A percentile compares a stretch with the other conserved stretches of the same genome.
Conservation (phyloP, 352 stramenopile species). For the Thraustotheca clavata region DNA sequence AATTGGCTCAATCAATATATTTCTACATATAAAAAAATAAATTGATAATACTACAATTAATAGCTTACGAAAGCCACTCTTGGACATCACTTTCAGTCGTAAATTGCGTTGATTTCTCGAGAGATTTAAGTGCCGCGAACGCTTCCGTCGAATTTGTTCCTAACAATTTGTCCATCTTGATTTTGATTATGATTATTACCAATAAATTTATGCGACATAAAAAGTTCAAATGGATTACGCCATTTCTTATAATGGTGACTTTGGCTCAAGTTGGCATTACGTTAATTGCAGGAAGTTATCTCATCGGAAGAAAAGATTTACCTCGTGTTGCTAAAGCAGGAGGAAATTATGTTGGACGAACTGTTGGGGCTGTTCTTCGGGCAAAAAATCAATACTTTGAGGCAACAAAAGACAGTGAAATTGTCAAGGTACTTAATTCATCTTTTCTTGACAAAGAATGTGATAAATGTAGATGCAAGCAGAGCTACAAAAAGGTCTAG, state of each 20-base stretch:
- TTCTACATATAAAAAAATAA: too few species aligned
- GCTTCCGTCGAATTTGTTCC: neutral
- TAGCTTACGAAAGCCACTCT: too few species aligned
- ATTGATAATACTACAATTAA: too few species aligned
- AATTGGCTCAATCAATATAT: too few species aligned
- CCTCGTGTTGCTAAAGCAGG: conserved; percentile 54
- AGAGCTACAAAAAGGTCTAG: conserved; percentile 66
- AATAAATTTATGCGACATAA: neutral
- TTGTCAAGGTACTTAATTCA: conserved; percentile 45
- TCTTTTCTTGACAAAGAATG: neutral
- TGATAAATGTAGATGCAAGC: conserved; percentile 38
- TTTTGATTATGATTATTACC: neutral
- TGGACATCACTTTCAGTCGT: neutral
- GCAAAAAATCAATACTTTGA: conserved; percentile 82
- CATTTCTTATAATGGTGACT: conserved; percentile 40
- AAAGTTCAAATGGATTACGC: neutral
- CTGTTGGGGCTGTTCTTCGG: conserved; percentile 55
- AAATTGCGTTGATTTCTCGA: neutral
- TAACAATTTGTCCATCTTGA: neutral
- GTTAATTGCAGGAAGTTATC: conserved; percentile 51
- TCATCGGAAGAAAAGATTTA: conserved; percentile 61
- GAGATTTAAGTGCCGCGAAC: neutral
- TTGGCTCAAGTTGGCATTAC: conserved; percentile 60
- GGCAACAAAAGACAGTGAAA: conserved; percentile 66
- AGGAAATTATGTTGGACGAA: conserved; percentile 50